Percentiles rank a stretch among this genome's conserved stretches.
These are phyloP conservation scores for Apiotrichum gamsii DNA, from an alignment of 1,284 basidiomycete genomes.

Conservation along the genomic window DNA sequence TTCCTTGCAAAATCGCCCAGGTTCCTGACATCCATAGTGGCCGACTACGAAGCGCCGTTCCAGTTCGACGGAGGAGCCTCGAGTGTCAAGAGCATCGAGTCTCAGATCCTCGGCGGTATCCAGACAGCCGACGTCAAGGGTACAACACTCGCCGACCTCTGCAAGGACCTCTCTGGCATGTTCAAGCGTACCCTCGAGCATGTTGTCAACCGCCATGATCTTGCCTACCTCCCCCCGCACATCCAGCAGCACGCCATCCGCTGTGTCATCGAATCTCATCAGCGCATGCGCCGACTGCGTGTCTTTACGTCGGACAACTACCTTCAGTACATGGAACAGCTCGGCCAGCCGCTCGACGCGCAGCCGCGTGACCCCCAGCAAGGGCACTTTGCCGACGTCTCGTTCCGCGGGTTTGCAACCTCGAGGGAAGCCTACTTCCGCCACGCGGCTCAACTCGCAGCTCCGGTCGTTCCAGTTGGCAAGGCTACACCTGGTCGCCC, in stretches of 20 bases:
- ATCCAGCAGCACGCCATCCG: slow-evolving; percentile 24
- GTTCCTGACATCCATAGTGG: slow-evolving; percentile 10
- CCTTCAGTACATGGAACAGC: slow-evolving; percentile 19
- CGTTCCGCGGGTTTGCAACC: slow-evolving; percentile 8
- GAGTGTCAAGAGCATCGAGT: slow-evolving; percentile 23
- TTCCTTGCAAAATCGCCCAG: too few species aligned
- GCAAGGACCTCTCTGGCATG: slow-evolving; percentile 12
- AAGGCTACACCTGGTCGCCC: background rate
- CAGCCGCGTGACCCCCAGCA: slow-evolving; percentile 6
- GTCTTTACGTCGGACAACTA: slow-evolving; percentile 23
- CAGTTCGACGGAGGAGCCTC: slow-evolving; percentile 7
- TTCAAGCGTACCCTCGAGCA: slow-evolving; percentile 36
- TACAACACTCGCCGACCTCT: slow-evolving; percentile 23
- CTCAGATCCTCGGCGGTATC: slow-evolving; percentile 23
- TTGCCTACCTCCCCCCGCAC: slow-evolving; percentile 23
- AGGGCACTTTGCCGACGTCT: slow-evolving; percentile 26
- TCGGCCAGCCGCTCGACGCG: slow-evolving; percentile 19
- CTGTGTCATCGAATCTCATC: slow-evolving; percentile 29
- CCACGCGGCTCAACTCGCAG: background rate
- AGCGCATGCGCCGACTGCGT: slow-evolving; percentile 33
- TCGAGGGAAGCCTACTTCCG: slow-evolving; percentile 7
- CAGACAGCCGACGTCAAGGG: slow-evolving; percentile 19
- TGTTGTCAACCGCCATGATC: slow-evolving; percentile 27
- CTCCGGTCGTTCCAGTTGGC: slow-evolving; percentile 4
- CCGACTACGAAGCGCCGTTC: slow-evolving; percentile 12